Evolutionary conservation across 257 asterid genomes (phyloP), one percentile per base, ranked within the genome.

Genomic region (Nicotiana noctiflora): DNA sequence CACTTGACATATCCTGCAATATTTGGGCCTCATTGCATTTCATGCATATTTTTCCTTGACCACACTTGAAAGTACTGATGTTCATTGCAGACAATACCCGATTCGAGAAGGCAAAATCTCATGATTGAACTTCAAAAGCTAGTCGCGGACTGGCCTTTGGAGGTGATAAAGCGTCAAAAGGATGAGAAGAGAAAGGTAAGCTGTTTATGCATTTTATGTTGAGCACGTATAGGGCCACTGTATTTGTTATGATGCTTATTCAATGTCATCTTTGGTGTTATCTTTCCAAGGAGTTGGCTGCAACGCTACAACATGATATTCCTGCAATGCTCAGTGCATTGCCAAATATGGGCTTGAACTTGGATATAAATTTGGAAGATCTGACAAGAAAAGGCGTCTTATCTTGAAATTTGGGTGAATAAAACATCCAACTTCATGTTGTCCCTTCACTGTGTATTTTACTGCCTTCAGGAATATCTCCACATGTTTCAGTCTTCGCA

Each of bases 61-160:
- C 19, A 44, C 59, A 6, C 60, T 72, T 11, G 9, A 68, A 21
- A 51, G 17, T 70, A 55, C 37, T 55, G 18, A 79, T 59, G 32
- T 34, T 62, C 32, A 12, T 82, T 83, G 75, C 90, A 92, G 97
- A 86, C 83, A 72, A 79, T 88, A 81, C 34, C 90, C 10, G 90
- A 87, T 40, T 78, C 86, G 31, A 90, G 84, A 81, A 90, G 84
- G 92, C 85, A 89, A 83, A 82, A 65, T 51, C 61, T 91, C 29
- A 64, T 79, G 80, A 84, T 63, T 80, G 94, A 94, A 88, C 95
- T 94, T 83, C 94, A 94, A 66, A 89, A 90, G 94, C 90, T 94
- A 81, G 95, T 81, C 21, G 86, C 87, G 9, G 89, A 92, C 63
- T 94, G 98, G 98, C 91, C 95, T 52, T 83, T 84, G 88, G 92